Evolutionary conservation across 1,139 yeast genomes (phyloP), one percentile per base, ranked within the genome.

Genomic region (Debaryomyces nepalensis): DNA sequence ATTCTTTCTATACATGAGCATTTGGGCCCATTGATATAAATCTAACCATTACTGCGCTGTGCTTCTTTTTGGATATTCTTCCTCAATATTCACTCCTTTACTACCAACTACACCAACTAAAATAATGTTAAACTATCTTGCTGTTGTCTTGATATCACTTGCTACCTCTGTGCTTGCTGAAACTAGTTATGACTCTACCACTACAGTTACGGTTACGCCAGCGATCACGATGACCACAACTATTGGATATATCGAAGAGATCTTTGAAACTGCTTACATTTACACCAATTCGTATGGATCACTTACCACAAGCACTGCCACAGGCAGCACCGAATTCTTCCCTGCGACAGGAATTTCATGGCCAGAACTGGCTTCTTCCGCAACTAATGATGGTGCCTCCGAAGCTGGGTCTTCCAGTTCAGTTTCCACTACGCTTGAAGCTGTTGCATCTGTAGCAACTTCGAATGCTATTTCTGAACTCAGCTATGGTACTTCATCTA

Each of bases 231-330:
- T 57, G 14, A 66, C 70, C 30, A 59, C 65, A 15, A 61, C 70
- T 3, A 59, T 59, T 2, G 62, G 59, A 4, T 54, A 51, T 26
- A 50, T 57, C 23, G 73, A 59, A 40, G 56, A 60, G 26, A 53
- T 69, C 29, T 64, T 52, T 34, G 70, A 64, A 38, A 66, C 73
- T 4, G 68, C 53, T 20, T 71, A 70, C 49, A 52, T 70, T 20
- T 72, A 50, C 50, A 68, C 75, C 34, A 50, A 60, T 38, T 43
- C 58, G 10, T 53, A 51, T 33, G 73, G 75, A 6, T 45, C 41
- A 7, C 60, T 68, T 50, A 71, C 76, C 26, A 66, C 76, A 15
- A 52, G 58, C 14, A 60, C 64, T 14, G 55, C 54, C 16, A 49
- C 53, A 21, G 69, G 67, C 8, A 59, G 64, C 33, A 63, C 67